Evolutionary conservation across 257 asterid species (phyloP).

Genomic region (Solanum clarkiae): DNA sequence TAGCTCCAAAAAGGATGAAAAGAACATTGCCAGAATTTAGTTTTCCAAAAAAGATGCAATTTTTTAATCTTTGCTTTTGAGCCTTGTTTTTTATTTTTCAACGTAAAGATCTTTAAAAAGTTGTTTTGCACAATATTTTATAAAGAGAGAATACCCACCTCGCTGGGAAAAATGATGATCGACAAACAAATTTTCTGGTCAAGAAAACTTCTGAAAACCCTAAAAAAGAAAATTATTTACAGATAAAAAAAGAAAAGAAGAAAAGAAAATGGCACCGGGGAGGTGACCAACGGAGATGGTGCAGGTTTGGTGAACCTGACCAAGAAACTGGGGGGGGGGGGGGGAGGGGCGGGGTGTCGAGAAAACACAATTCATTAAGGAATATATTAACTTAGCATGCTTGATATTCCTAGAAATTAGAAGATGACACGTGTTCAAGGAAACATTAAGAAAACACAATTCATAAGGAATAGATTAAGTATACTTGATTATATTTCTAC

Average conservation of each 20-base stretch:
- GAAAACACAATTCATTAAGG: too few relatives aligned
- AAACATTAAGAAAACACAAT: too few relatives aligned
- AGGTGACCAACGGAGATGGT: too few relatives aligned
- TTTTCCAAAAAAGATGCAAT: neutral
- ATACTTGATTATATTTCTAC: neutral
- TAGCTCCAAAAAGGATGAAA: neutral
- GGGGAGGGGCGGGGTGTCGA: too few relatives aligned
- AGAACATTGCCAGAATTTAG: neutral
- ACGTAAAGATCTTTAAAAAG: neutral
- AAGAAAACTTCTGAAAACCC: neutral
- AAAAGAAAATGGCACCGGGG: neutral
- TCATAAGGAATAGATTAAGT: neutral
- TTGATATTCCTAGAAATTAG: too few relatives aligned
- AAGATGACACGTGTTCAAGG: too few relatives aligned
- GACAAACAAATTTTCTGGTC: neutral
- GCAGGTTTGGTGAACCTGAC: neutral
- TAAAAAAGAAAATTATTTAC: neutral
- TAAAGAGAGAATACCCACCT: neutral
- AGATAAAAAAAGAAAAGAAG: neutral
- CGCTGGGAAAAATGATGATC: neutral
- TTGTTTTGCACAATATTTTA: neutral
- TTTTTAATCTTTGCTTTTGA: neutral
- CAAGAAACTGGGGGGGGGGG: neutral
- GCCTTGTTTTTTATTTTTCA: neutral
- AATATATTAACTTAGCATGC: too few relatives aligned